phyloP scores from a whole-genome alignment of 371 early-diverging fungal genomes.

The Rhizopus stolonifer region DNA sequence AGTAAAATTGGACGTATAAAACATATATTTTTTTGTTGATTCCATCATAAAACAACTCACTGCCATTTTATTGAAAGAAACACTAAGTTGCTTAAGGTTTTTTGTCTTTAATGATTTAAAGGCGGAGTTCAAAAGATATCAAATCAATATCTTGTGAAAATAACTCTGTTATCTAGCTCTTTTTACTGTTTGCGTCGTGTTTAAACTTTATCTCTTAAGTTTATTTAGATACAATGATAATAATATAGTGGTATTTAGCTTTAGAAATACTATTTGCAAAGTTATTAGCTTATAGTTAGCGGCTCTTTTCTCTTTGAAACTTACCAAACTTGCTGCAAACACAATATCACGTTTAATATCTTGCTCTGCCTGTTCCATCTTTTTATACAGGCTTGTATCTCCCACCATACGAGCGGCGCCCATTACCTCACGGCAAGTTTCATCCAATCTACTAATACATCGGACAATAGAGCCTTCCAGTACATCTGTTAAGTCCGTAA shows the following conservation, averaged over 20 bases:
- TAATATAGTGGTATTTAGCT: too few relatives aligned
- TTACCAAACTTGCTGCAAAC: constrained; percentile 93
- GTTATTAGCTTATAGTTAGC: too few relatives aligned
- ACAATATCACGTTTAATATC: constrained; percentile 98
- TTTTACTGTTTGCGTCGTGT: too few relatives aligned
- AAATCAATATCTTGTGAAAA: too few relatives aligned
- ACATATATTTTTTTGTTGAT: not conserved
- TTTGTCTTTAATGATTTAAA: too few relatives aligned
- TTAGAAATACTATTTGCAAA: too few relatives aligned
- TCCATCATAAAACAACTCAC: not conserved
- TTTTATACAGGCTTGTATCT: constrained; percentile 86
- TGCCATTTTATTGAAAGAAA: not conserved
- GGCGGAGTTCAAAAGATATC: too few relatives aligned
- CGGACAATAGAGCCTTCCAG: constrained; percentile 98
- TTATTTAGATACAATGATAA: too few relatives aligned
- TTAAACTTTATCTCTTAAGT: too few relatives aligned
- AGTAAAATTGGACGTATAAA: not conserved
- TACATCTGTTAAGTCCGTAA: constrained; percentile 93
- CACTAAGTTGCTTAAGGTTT: too few relatives aligned
- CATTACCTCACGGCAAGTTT: constrained; percentile 94
- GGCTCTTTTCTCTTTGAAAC: constrained; percentile 14
- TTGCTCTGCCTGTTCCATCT: constrained; percentile 93
- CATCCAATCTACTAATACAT: constrained; percentile 95
- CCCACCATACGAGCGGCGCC: constrained; percentile 95
- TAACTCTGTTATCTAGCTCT: too few relatives aligned